phyloP scores from a whole-genome alignment of 192 early-diverging fungal genomes.

The Entomortierella beljakovae region DNA sequence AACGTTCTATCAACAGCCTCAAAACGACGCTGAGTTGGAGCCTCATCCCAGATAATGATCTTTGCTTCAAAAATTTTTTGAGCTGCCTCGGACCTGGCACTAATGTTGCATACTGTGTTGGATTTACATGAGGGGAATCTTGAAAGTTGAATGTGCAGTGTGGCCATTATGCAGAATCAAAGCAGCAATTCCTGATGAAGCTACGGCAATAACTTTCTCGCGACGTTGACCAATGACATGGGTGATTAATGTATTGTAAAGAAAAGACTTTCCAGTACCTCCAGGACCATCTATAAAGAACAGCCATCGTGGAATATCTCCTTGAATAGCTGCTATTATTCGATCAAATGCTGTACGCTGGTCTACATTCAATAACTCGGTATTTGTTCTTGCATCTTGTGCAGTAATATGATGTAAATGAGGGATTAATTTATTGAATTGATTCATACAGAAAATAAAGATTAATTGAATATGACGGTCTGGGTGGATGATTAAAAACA shows the following conservation, averaged over 20 bases:
- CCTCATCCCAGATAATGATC: constrained; percentile 55
- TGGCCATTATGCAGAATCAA: constrained; percentile 28
- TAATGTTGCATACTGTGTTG: too few relatives aligned
- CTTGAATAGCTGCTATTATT: background rate
- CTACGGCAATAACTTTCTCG: constrained; percentile 24
- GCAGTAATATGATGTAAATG: too few relatives aligned
- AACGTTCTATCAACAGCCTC: constrained; percentile 30
- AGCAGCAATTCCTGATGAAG: constrained; percentile 46
- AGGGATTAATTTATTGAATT: too few relatives aligned
- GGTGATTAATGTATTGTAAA: constrained; percentile 33
- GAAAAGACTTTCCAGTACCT: constrained; percentile 47
- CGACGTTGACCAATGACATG: background rate
- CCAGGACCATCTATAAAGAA: constrained; percentile 55
- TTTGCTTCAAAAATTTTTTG: too few relatives aligned
- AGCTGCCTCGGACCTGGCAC: too few relatives aligned
- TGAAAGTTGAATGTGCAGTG: constrained; percentile 53
- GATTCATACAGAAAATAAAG: too few relatives aligned
- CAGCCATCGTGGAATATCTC: background rate
- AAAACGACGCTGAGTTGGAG: constrained; percentile 34
- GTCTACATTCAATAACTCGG: background rate
- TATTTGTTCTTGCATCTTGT: background rate
- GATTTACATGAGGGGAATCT: too few relatives aligned
- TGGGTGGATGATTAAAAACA: too few relatives aligned
- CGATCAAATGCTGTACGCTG: constrained; percentile 5
- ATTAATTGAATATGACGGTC: too few relatives aligned